Conservation (phyloP, 2,329 filamentous ascomycete genomes). For the Rutstroemia sp. region DNA sequence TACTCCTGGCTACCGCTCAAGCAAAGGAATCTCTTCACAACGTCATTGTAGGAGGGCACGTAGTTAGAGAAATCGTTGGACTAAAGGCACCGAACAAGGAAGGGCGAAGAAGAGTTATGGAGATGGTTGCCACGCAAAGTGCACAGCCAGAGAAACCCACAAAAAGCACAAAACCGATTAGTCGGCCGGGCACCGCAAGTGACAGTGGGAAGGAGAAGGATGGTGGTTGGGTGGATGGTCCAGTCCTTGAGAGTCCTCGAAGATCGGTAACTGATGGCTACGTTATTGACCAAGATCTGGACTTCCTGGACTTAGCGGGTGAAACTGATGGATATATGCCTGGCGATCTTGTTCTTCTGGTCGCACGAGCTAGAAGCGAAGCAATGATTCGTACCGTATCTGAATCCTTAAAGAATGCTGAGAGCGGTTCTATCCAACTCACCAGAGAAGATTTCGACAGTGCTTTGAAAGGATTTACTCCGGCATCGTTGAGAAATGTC, state of each 20-base stretch:
- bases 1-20: constrained; percentile 84
- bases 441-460: constrained; percentile 70
- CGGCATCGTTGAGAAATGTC: constrained; percentile 88
- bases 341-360: constrained; percentile 79
- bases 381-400: constrained; percentile 78
- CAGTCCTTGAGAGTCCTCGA: constrained; percentile 41
- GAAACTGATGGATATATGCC: constrained; percentile 98
- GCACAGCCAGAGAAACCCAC: constrained; percentile 34
- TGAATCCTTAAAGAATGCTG: constrained; percentile 34
- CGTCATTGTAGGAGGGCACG: constrained; percentile 81
- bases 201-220: constrained; percentile 49
- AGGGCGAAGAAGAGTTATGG: constrained; percentile 72
- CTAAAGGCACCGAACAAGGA: constrained; percentile 92
- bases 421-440: constrained; percentile 53
- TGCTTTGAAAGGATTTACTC: constrained; percentile 87
- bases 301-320: constrained; percentile 87
- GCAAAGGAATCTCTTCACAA: constrained; percentile 90
- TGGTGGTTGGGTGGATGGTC: constrained; percentile 68
- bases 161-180: constrained; percentile 37
- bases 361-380: constrained; percentile 83
- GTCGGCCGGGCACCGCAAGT: constrained; percentile 45
- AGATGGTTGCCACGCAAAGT: constrained; percentile 61
- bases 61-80: constrained; percentile 83
- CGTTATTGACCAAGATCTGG: constrained; percentile 65
- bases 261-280: constrained; percentile 49